Evolutionary conservation across 495 filamentous ascomycete genomes (phyloP).

Genomic region (Penicillium canescens): DNA sequence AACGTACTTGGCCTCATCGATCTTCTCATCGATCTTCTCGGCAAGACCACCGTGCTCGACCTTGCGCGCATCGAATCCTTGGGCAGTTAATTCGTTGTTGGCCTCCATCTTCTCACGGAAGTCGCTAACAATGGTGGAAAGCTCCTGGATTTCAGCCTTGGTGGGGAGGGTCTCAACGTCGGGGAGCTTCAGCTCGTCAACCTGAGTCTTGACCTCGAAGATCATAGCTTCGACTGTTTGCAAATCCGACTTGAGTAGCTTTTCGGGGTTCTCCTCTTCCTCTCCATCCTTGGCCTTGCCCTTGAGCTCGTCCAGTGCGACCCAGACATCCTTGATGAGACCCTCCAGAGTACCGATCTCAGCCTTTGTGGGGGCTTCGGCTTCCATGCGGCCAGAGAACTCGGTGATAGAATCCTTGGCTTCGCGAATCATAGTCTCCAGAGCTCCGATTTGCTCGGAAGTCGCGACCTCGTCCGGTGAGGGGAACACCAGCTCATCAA

Average conservation of each 20-base stretch:
- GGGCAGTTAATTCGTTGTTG: slow-evolving; percentile 71
- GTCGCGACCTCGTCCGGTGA: slow-evolving; percentile 58
- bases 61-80: slow-evolving; percentile 77
- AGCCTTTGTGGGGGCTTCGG: slow-evolving; percentile 66
- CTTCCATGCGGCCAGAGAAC: slow-evolving; percentile 57
- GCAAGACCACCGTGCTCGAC: slow-evolving; percentile 60
- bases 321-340: slow-evolving; percentile 72
- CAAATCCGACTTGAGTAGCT: slow-evolving; percentile 74
- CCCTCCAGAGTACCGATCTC: slow-evolving; percentile 75
- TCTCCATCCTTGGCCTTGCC: slow-evolving; percentile 44
- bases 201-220: slow-evolving; percentile 73
- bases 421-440: slow-evolving; percentile 70
- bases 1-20: slow-evolving; percentile 57
- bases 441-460: slow-evolving; percentile 71
- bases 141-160: slow-evolving; percentile 61
- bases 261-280: slow-evolving; percentile 62
- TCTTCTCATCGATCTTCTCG: slow-evolving; percentile 59
- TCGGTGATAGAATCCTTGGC: slow-evolving; percentile 68
- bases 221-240: slow-evolving; percentile 76
- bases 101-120: slow-evolving; percentile 68
- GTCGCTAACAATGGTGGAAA: slow-evolving; percentile 67
- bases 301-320: slow-evolving; percentile 75
- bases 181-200: slow-evolving; percentile 68
- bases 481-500: slow-evolving; percentile 75
- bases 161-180: slow-evolving; percentile 64